phyloP scores from a whole-genome alignment of 2,329 filamentous ascomycete genomes.

The Ceratocystis colombiana region DNA sequence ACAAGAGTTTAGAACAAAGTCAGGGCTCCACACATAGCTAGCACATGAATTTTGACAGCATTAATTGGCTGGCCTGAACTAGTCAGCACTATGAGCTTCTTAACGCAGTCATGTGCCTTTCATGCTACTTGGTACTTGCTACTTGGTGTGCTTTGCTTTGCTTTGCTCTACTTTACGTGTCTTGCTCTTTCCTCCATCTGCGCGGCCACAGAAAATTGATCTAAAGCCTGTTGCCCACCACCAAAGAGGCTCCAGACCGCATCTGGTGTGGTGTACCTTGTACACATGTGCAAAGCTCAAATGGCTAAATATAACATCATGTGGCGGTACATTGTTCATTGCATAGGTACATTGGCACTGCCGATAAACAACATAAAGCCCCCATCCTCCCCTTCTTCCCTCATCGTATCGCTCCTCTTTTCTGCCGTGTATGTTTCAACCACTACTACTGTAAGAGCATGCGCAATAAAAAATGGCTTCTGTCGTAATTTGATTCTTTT shows the following conservation, averaged over 20 bases:
- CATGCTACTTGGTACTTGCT: neutral
- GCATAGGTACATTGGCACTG: neutral
- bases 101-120: constrained; percentile 1
- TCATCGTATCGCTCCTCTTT: neutral
- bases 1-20: neutral
- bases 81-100: too few relatives aligned
- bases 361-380: neutral
- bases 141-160: neutral
- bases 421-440: neutral
- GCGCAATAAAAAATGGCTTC: neutral
- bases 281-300: neutral
- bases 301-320: neutral
- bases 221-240: neutral
- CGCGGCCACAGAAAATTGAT: neutral
- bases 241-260: neutral
- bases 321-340: neutral
- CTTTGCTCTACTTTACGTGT: neutral
- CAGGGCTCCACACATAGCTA: neutral
- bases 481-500: neutral
- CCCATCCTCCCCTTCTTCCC: neutral
- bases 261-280: neutral
- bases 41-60: too few relatives aligned
- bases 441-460: neutral
- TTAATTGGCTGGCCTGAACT: neutral
- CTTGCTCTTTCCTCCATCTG: neutral